Evolutionary conservation across 2,329 filamentous ascomycete species (phyloP).

Genomic region (Epichloe coenophiala): DNA sequence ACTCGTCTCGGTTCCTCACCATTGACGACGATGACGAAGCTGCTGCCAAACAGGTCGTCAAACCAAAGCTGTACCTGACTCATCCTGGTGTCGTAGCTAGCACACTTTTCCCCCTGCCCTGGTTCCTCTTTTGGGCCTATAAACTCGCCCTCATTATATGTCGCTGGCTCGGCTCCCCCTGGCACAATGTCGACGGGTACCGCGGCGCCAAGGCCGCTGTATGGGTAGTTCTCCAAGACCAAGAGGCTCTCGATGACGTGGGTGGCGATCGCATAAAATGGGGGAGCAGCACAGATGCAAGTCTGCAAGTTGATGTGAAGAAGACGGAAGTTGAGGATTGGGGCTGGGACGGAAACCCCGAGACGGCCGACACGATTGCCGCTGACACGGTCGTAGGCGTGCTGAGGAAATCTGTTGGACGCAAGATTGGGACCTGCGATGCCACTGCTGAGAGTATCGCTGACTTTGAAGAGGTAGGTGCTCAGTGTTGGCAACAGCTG

Average conservation of each 20-base stretch:
- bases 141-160: slow-evolving; percentile 53
- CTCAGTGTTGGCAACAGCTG: slow-evolving; percentile 53
- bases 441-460: slow-evolving; percentile 46
- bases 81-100: slow-evolving; percentile 85
- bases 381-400: slow-evolving; percentile 32
- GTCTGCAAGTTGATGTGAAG: slow-evolving; percentile 48
- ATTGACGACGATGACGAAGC: slow-evolving; percentile 10
- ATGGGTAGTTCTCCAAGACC: slow-evolving; percentile 61
- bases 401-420: slow-evolving; percentile 38
- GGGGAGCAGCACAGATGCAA: slow-evolving; percentile 57
- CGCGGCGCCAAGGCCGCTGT: slow-evolving; percentile 61
- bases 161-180: slow-evolving; percentile 71
- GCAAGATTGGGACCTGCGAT: slow-evolving; percentile 44
- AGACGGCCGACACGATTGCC: slow-evolving; percentile 27
- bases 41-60: slow-evolving; percentile 6
- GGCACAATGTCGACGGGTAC: slow-evolving; percentile 72
- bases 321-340: slow-evolving; percentile 78
- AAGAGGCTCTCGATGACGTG: slow-evolving; percentile 45
- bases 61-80: slow-evolving; percentile 58
- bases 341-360: slow-evolving; percentile 55
- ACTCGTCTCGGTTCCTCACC: slow-evolving; percentile 43
- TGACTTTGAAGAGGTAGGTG: slow-evolving; percentile 50
- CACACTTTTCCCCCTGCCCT: slow-evolving; percentile 61
- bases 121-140: slow-evolving; percentile 59
- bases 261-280: slow-evolving; percentile 56